These are phyloP conservation scores for Stephania japonica DNA, from an alignment of 164 flowering plant species.

Conservation along the genomic window DNA sequence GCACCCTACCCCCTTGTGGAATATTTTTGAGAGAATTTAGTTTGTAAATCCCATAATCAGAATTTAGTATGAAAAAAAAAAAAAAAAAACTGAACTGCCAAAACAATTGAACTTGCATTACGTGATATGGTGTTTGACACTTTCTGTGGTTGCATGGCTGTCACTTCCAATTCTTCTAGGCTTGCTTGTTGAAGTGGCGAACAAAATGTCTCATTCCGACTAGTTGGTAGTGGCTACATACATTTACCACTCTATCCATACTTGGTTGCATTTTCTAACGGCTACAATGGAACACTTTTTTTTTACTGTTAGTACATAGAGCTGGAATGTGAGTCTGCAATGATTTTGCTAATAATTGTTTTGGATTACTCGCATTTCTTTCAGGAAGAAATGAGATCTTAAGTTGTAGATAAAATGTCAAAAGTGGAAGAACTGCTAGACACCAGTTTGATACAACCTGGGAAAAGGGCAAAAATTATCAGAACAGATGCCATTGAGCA, in stretches of 20 bases:
- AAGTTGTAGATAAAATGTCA: conserved; percentile 4
- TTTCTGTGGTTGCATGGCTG: no score
- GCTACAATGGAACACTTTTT: background rate
- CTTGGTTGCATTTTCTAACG: background rate
- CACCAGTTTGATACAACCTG: conserved; percentile 13
- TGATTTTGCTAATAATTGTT: background rate
- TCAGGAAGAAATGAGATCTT: conserved; percentile 15
- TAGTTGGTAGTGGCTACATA: background rate
- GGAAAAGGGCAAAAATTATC: conserved; percentile 12
- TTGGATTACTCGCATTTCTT: conserved; percentile 1
- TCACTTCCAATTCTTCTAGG: no score
- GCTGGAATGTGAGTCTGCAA: background rate
- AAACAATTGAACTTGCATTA: no score
- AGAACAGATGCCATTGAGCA: conserved; percentile 20
- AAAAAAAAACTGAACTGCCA: no score
- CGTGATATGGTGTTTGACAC: no score
- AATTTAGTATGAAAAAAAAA: no score
- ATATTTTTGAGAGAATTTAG: no score
- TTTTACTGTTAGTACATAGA: background rate
- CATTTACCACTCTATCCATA: background rate
- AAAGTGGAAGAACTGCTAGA: conserved; percentile 18
- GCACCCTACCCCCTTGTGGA: no score
- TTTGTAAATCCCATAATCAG: no score
- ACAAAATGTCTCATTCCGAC: background rate
- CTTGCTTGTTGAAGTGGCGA: no score